Evolutionary conservation across 371 early-diverging fungal species (phyloP), one percentile per base, ranked within the genome.

Genomic region (Rhizopus microsporus): DNA sequence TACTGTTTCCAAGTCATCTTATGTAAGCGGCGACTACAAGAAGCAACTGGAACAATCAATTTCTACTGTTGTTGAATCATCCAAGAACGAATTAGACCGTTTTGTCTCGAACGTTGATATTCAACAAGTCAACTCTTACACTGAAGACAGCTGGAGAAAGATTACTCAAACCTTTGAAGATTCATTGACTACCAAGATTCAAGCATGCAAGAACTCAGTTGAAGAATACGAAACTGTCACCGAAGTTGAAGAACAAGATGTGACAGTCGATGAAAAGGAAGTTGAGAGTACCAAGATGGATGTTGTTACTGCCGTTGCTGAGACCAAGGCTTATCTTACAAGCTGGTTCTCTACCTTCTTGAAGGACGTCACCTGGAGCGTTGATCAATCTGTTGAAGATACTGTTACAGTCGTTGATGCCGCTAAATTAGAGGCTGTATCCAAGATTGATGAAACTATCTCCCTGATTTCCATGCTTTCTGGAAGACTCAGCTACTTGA

Each of bases 221-320:
- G 50, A 50, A 43, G 35, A 54, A 2, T 15, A 58, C 8, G 54
- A 58, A 31, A 38, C 37, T 16, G 33, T 9, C 16, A 33, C 40
- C 3, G 37, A 48, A 8, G 15, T 53, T n/a, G 46, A 34, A 45
- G 44, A 44, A 35, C 35, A 55, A 16, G 34, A 12, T 29, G 42
- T 40, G 13, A 35, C 31, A 15, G 51, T 50, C 7, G 58, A 48
- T 10, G 51, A 61, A 12, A 38, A 56, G 30, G 53, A 57, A 0
- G 35, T 59, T 13, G 62, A 71, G 23, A 29, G 32, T 42, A 54
- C 68, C 8, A 53, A 56, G 8, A 50, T 61, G n/a, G 71, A 67
- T 9, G 43, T 68, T 5, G 54, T 61, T 15, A 43, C 64, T 13
- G 44, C 55, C 12, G 35, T 71, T n/a, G 51, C 61, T 4, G 68